Evolutionary conservation across 495 filamentous ascomycete species (phyloP).

Genomic region (Xanthoparmelia taractica): DNA sequence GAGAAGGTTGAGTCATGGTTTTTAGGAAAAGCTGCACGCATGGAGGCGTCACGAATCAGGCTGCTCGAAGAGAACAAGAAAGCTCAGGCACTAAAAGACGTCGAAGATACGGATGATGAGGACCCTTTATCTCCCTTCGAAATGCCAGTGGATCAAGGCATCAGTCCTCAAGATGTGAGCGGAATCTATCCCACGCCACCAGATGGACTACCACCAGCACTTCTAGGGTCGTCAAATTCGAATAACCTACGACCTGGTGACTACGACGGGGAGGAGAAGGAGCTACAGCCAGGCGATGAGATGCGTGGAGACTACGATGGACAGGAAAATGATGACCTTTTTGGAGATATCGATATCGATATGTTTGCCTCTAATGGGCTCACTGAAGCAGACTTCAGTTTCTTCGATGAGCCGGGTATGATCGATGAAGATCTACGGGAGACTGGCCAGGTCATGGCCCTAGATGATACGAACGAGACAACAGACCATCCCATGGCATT

Average conservation of each 20-base stretch:
- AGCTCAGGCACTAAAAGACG: slow-evolving; percentile 39
- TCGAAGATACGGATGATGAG: slow-evolving; percentile 40
- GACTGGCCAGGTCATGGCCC: slow-evolving; percentile 4
- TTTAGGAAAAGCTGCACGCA: slow-evolving; percentile 28
- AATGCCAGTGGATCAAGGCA: slow-evolving; percentile 45
- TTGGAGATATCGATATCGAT: slow-evolving; percentile 62
- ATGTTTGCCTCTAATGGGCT: slow-evolving; percentile 77
- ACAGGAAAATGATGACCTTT: slow-evolving; percentile 51
- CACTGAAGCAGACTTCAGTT: slow-evolving; percentile 85
- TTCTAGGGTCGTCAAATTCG: slow-evolving; percentile 42
- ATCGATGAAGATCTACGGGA: slow-evolving; percentile 27
- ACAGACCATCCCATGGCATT: neutral
- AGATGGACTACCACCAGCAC: slow-evolving; percentile 52
- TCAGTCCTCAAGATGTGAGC: slow-evolving; percentile 46
- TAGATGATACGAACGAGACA: neutral
- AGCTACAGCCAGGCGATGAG: slow-evolving; percentile 5
- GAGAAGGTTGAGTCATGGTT: slow-evolving; percentile 65
- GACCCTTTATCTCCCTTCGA: slow-evolving; percentile 19
- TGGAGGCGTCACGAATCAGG: slow-evolving; percentile 1
- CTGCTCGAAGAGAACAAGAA: slow-evolving; percentile 39
- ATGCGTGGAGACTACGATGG: slow-evolving; percentile 23
- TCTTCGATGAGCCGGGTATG: slow-evolving; percentile 62
- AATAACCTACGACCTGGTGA: slow-evolving; percentile 42
- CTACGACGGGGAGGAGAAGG: slow-evolving; percentile 30
- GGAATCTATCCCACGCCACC: slow-evolving; percentile 85